Percentiles rank a stretch among this genome's conserved stretches.
Conservation (phyloP, 2,329 filamentous ascomycete species). For the Thielaviopsis ethacetica region DNA sequence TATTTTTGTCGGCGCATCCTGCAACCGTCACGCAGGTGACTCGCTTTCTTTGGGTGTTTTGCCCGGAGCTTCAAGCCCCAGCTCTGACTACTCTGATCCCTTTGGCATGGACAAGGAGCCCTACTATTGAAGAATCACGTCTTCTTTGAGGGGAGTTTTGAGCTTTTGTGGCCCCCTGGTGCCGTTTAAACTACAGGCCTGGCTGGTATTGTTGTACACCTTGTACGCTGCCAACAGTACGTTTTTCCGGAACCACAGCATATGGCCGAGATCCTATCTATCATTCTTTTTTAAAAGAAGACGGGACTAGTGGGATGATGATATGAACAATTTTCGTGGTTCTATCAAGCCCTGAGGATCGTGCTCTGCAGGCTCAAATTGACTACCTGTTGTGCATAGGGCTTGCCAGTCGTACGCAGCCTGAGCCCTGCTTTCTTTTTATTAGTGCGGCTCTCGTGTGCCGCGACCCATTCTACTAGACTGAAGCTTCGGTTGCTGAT, state of each 20-base stretch:
- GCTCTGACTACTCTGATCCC: background rate
- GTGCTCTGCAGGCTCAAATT: background rate
- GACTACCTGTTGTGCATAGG: background rate
- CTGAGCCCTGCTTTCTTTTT: background rate
- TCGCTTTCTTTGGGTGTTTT: conserved; percentile 11
- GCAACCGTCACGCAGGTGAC: conserved; percentile 23
- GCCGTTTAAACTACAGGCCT: background rate
- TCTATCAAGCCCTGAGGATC: background rate
- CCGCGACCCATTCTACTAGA: background rate
- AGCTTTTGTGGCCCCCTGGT: background rate
- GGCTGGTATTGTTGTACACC: background rate
- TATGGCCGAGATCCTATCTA: background rate
- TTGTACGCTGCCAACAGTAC: background rate
- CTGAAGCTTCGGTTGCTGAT: background rate
- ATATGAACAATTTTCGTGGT: background rate
- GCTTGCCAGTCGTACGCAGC: background rate
- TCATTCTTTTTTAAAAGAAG: background rate
- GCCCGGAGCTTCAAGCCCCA: background rate
- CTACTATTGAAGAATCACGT: background rate
- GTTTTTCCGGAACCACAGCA: background rate
- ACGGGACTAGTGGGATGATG: background rate
- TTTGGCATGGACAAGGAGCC: background rate
- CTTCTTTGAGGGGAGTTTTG: background rate
- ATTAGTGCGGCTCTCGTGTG: background rate
- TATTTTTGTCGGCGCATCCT: conserved; percentile 71